Conservation (phyloP, 2,329 filamentous ascomycete species). For the Orbilia brochopaga region DNA sequence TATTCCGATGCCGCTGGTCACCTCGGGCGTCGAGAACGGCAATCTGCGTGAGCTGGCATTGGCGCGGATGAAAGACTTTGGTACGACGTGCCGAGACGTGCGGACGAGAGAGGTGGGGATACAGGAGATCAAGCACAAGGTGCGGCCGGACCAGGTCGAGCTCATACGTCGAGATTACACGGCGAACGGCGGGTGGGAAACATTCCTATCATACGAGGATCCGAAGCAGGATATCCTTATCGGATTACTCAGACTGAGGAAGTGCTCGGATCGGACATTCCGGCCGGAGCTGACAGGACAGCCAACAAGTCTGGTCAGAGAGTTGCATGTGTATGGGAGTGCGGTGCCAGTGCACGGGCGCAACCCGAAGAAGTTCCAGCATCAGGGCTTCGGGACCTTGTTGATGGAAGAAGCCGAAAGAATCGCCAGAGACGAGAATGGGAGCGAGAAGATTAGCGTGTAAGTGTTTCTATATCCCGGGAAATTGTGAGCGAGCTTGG, state of each 20-base stretch:
- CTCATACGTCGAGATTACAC: conserved; percentile 90
- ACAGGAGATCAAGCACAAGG: conserved; percentile 99
- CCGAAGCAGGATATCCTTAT: conserved; percentile 98
- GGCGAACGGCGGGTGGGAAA: conserved; percentile 98
- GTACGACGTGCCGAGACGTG: conserved; percentile 94
- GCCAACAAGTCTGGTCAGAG: conserved; percentile 87
- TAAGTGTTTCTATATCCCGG: conserved; percentile 40
- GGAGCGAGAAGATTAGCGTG: conserved; percentile 90
- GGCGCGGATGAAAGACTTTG: conserved; percentile 99
- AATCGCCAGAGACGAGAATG: conserved; percentile 92
- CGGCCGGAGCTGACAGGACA: conserved; percentile 83
- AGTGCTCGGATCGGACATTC: conserved; percentile 90
- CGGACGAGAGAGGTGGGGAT: conserved; percentile 95
- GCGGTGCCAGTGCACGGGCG: conserved; percentile 96
- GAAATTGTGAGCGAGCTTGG: conserved; percentile 1
- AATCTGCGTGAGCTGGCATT: conserved; percentile 92
- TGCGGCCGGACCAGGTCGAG: conserved; percentile 93
- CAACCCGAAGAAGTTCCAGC: conserved; percentile 95
- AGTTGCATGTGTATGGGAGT: conserved; percentile 94
- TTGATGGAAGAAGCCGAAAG: conserved; percentile 98
- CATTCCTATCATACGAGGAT: conserved; percentile 96
- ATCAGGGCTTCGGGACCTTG: conserved; percentile 94
- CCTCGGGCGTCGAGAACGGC: conserved; percentile 95
- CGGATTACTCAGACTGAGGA: conserved; percentile 82
- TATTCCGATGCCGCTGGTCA: conserved; percentile 99